Evolutionary conservation across 2,329 filamentous ascomycete genomes (phyloP).

Genomic region (Didymella glomerata): DNA sequence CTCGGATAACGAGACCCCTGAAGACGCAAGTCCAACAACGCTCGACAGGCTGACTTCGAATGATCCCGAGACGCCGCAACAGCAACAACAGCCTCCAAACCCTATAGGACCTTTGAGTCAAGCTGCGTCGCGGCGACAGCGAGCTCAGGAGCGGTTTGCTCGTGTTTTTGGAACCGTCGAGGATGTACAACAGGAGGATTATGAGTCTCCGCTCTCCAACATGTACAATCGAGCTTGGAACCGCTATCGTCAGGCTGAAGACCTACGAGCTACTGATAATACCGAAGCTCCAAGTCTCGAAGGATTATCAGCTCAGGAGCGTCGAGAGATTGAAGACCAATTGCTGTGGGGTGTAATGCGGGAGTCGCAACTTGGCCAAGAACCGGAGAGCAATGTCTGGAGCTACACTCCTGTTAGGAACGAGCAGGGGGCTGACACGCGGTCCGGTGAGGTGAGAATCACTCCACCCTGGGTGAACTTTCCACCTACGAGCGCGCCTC

Average conservation of each 20-base stretch:
- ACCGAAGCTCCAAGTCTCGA: constrained; percentile 33
- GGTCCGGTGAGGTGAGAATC: constrained; percentile 10
- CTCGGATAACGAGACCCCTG: constrained; percentile 30
- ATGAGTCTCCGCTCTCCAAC: constrained; percentile 58
- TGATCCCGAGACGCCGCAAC: neutral
- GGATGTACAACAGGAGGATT: constrained; percentile 57
- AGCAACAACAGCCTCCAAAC: neutral
- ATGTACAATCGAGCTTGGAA: constrained; percentile 58
- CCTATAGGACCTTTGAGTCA: constrained; percentile 23
- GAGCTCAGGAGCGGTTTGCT: constrained; percentile 39
- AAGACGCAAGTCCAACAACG: neutral
- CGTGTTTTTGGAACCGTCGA: constrained; percentile 58
- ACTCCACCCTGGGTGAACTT: constrained; percentile 18
- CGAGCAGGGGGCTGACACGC: neutral
- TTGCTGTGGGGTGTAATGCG: constrained; percentile 46
- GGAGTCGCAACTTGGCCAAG: constrained; percentile 32
- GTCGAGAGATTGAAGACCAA: constrained; percentile 44
- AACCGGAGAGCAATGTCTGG: constrained; percentile 33
- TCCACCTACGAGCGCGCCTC: neutral
- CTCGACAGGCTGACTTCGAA: constrained; percentile 7
- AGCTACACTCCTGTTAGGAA: constrained; percentile 28
- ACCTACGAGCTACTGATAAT: constrained; percentile 35
- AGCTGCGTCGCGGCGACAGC: constrained; percentile 31
- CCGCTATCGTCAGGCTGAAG: constrained; percentile 55
- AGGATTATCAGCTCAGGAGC: constrained; percentile 35